Base-by-base conservation (phyloP, 495 filamentous ascomycete species). In the Trichoderma reesei region DNA sequence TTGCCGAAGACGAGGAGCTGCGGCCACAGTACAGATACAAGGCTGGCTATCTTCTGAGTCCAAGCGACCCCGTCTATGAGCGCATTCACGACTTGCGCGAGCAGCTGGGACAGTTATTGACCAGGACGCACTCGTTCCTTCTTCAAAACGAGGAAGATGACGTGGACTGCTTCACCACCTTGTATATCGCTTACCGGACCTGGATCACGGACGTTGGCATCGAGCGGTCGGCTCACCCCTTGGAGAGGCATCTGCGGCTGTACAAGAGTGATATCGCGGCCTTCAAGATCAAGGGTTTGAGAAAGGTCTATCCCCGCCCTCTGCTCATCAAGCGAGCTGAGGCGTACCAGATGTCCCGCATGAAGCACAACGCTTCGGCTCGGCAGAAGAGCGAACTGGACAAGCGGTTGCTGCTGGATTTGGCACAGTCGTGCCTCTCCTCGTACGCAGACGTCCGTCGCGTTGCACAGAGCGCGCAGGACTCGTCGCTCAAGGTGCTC, bases 131-230 rank as follows among this genome's bases (percentile, higher is more conserved):
- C 71, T 75, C 81, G 8, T 98, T 96, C 79, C 74, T 99, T 63
- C 86, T 81, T 11, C 78, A 85, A 54, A 88, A 92, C 61, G 92
- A 96, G 72, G 88, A 97, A 72, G 94, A 99, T 72, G 94, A 98
- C 70, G 94, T 99, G 11, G 83, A 90, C 2, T 96, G 91, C 75
- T 99, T 98, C 74, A 95, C 89, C 39, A 84, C 92, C 33, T 73
- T 99, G 11, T 99, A 97, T 73, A 90, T 86, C 33, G 88, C 94
- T 1, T 99, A 96, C 74, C 79, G 89, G 16, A 91, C 88, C n/a
- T 99, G 91, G 90, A 96, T 99, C 69, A 88, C 95, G 8, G 94
- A 99, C 68, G 91, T 98, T 56, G 95, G 95, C 20, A 95, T 96
- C 65, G 94, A 99, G 71, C 80, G 94, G 64, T 96, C 92, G 9